Base-by-base conservation (phyloP, 1,139 yeast species). In the Candida neerlandica region DNA sequence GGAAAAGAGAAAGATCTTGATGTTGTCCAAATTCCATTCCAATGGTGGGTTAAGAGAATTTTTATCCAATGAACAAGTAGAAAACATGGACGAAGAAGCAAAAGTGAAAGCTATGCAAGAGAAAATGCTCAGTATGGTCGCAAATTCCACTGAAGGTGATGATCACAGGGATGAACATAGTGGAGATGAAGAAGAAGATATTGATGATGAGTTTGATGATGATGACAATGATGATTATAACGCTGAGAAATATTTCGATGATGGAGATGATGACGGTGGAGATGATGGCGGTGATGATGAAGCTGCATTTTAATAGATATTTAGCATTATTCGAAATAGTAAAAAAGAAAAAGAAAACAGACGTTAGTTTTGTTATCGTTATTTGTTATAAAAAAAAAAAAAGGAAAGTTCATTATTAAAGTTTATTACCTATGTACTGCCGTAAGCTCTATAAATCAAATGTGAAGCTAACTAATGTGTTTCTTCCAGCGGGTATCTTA, bases 221-320 rank as follows among this genome's bases (percentile, higher is more conserved):
- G 87, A 81, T 51, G 87, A 82, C 42, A 90, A 85, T 49, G 86
- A 83, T 53, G 89, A 85, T 60, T 77, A 77, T 58, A 77, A 77
- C 52, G 81, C 81, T 4, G 81, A 77, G 52, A 72, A 75, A 61
- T 77, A 77, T 58, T 77, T 77, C 57, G 92, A 86, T 55, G 89
- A 84, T 55, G 89, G 87, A 43, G 95, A 87, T 52, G 94, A 87
- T 52, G 94, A 87, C 49, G 94, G 86, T 53, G 85, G 78, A 51
- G 90, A 85, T 59, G 89, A 82, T 56, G 91, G 84, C 52, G 90
- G 86, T 54, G 96, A 90, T 43, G 96, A 90, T 43, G 96, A 89
- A 62, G 92, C 92, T 19, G 92, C 90, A 2, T 86, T 86, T 58
- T 86, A 65, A 61, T 21, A 15, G 10, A 16, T 10, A 12, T 44